These are phyloP conservation scores for Thelonectria discophora DNA, from an alignment of 2,329 filamentous ascomycete species.

Conservation along the genomic window DNA sequence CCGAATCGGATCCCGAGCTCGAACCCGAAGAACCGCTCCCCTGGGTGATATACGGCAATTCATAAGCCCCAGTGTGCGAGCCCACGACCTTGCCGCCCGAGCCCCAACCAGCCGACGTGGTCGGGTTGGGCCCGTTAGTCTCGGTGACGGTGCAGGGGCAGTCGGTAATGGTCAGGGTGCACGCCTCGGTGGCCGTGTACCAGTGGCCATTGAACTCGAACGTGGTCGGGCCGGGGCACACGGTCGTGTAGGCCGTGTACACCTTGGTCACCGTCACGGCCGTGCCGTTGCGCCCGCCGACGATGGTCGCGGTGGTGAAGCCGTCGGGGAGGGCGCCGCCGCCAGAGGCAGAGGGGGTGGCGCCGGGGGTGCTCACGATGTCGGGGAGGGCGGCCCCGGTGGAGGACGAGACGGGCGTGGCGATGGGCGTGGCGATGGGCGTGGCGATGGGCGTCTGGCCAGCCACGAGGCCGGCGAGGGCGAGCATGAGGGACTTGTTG, in stretches of 20 bases:
- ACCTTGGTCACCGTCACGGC: constrained; percentile 46
- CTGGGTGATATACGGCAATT: constrained; percentile 16
- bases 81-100: constrained; percentile 9
- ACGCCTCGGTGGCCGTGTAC: constrained; percentile 63
- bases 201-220: constrained; percentile 60
- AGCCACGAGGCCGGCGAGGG: constrained; percentile 37
- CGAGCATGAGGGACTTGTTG: constrained; percentile 34
- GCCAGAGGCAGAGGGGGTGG: too few relatives aligned
- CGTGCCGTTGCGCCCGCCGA: constrained; percentile 34
- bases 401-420: too few relatives aligned
- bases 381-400: too few relatives aligned
- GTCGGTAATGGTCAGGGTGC: constrained; percentile 64
- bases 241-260: constrained; percentile 50
- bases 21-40: too few relatives aligned
- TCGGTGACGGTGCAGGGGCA: constrained; percentile 60
- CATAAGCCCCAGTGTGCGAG: constrained; percentile 6
- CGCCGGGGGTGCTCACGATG: too few relatives aligned
- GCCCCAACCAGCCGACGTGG: constrained; percentile 23
- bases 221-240: constrained; percentile 59
- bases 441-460: constrained; percentile 31
- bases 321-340: background rate
- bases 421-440: too few relatives aligned
- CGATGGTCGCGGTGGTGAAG: constrained; percentile 16
- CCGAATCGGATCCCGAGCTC: too few relatives aligned
- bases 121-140: constrained; percentile 39